phyloP scores from a whole-genome alignment of 768 basidiomycete species.

The Rhizopogon roseolus region DNA sequence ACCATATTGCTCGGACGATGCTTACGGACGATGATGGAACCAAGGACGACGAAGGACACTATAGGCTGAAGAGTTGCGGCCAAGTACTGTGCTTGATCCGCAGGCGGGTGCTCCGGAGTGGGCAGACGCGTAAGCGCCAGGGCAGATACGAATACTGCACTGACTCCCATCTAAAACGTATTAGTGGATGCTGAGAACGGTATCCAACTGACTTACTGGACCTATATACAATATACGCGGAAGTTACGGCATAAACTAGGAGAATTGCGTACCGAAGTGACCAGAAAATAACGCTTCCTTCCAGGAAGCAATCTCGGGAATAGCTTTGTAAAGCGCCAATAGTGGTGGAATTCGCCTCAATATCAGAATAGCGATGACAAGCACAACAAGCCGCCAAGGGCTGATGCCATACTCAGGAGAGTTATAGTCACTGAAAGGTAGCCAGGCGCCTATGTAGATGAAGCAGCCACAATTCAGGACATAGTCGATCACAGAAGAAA shows the following conservation, averaged over 20 bases:
- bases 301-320: constrained; percentile 85
- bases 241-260: neutral
- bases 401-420: constrained; percentile 52
- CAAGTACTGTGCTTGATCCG: constrained; percentile 68
- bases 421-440: constrained; percentile 61
- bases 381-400: constrained; percentile 65
- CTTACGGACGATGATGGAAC: constrained; percentile 81
- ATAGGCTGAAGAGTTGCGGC: constrained; percentile 73
- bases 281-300: constrained; percentile 87
- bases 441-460: constrained; percentile 85
- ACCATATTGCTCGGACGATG: constrained; percentile 4
- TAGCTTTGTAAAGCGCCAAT: constrained; percentile 70
- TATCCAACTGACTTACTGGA: constrained; percentile 37
- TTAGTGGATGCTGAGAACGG: neutral
- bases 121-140: constrained; percentile 64
- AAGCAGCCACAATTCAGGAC: constrained; percentile 79
- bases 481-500: constrained; percentile 88
- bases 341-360: constrained; percentile 81
- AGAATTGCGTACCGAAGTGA: constrained; percentile 65
- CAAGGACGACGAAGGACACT: constrained; percentile 81
- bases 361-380: constrained; percentile 64
- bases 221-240: constrained; percentile 27
- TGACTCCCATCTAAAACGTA: constrained; percentile 75
- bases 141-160: constrained; percentile 83
- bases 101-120: constrained; percentile 51